Evolutionary conservation across 441 rosid species (phyloP).

Genomic region (Sinapis alba): DNA sequence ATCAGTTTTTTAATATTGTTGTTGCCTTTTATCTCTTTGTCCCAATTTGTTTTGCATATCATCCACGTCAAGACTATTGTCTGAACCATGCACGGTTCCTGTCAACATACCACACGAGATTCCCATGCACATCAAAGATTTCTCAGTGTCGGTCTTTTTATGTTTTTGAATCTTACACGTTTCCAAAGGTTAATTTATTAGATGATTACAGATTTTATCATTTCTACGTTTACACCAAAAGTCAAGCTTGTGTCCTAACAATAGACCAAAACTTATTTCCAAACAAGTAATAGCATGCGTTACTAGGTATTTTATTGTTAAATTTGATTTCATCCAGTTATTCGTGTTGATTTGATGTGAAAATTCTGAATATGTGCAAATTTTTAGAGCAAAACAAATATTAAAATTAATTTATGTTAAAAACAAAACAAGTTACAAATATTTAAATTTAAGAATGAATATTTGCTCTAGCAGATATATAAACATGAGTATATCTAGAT

Average conservation of each 20-base stretch:
- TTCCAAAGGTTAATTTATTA: neutral
- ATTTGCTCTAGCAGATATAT: no score
- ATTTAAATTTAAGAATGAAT: no score
- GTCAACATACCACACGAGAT: neutral
- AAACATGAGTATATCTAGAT: no score
- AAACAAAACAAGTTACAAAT: no score
- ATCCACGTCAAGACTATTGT: slow-evolving; percentile 41
- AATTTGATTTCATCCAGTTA: no score
- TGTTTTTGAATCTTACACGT: neutral
- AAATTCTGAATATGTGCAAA: no score
- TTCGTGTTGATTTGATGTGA: no score
- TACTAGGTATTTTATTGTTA: no score
- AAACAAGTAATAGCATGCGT: neutral
- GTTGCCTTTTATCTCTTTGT: slow-evolving; percentile 37
- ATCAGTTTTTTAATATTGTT: neutral
- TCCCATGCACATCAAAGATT: neutral
- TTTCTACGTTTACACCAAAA: neutral
- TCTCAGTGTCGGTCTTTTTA: neutral
- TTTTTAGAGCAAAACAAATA: no score
- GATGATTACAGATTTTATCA: no score
- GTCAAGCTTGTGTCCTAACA: neutral
- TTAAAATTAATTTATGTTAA: no score
- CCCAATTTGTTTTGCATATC: slow-evolving; percentile 56
- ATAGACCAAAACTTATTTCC: neutral
- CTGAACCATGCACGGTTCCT: neutral